Evolutionary conservation across 371 early-diverging fungal genomes (phyloP).

Genomic region (Coemansia sp.): DNA sequence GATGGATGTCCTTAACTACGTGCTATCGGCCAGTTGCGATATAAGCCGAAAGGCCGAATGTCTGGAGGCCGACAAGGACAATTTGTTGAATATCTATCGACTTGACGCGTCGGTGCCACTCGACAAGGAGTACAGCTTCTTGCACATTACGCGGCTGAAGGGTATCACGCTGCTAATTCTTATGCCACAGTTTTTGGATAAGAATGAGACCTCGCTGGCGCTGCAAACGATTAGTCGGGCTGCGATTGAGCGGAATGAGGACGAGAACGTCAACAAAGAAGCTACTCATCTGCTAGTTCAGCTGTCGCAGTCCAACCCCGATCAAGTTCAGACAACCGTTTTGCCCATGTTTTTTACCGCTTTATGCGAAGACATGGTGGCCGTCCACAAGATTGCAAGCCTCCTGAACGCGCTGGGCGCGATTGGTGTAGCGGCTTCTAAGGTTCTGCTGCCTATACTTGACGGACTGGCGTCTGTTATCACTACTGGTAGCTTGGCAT

Average conservation of each 20-base stretch:
- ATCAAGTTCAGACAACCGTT: conserved; percentile 22
- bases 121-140: conserved; percentile 68
- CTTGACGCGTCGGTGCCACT: conserved; percentile 41
- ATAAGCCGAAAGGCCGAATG: conserved; percentile 37
- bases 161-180: conserved; percentile 67
- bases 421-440: conserved; percentile 28
- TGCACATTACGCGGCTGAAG: conserved; percentile 65
- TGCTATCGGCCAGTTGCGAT: conserved; percentile 46
- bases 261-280: conserved; percentile 50
- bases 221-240: conserved; percentile 37
- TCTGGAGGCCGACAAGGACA: conserved; percentile 37
- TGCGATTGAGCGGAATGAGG: conserved; percentile 46
- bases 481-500: conserved; percentile 10
- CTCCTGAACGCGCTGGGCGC: conserved; percentile 46
- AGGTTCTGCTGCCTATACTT: conserved; percentile 22
- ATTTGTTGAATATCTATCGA: conserved; percentile 42
- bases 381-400: conserved; percentile 31
- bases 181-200: conserved; percentile 57
- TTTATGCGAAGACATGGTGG: conserved; percentile 27
- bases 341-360: conserved; percentile 47
- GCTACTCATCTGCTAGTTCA: conserved; percentile 46
- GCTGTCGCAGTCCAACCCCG: conserved; percentile 40
- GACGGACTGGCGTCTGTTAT: conserved; percentile 19
- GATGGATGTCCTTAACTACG: conserved; percentile 46
- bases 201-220: conserved; percentile 56